Evolutionary conservation across 2,329 filamentous ascomycete genomes (phyloP).

Genomic region (Lasiodiplodia gonubiensis): DNA sequence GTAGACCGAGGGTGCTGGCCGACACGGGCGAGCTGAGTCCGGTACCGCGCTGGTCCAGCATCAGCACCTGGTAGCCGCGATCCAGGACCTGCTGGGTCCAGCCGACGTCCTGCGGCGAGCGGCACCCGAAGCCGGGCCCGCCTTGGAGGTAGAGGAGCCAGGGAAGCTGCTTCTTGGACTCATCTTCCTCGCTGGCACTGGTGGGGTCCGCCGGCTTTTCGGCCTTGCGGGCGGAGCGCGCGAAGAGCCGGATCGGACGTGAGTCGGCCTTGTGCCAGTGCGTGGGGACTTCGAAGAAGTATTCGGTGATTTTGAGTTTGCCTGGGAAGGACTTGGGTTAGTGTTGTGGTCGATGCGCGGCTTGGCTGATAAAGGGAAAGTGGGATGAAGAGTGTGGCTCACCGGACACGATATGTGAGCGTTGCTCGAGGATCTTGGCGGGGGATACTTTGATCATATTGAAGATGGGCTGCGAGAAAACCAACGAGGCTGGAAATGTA

Average conservation of each 20-base stretch:
- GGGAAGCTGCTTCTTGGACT: conserved; percentile 56
- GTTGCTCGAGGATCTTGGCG: conserved; percentile 55
- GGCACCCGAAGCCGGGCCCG: conserved; percentile 80
- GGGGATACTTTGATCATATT: conserved; percentile 46
- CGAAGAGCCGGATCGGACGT: conserved; percentile 71
- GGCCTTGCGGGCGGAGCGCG: conserved; percentile 71
- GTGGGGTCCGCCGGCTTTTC: conserved; percentile 63
- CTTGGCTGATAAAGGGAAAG: too few species aligned
- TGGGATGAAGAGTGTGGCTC: conserved; percentile 20
- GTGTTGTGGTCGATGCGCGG: background rate
- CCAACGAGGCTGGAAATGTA: background rate
- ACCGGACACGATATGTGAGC: conserved; percentile 54
- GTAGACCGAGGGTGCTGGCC: conserved; percentile 69
- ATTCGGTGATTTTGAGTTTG: conserved; percentile 75
- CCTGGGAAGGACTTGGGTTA: conserved; percentile 56
- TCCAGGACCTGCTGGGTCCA: conserved; percentile 74
- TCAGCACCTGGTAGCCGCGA: conserved; percentile 81
- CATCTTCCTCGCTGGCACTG: conserved; percentile 54
- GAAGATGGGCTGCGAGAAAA: background rate
- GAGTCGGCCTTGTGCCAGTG: conserved; percentile 26
- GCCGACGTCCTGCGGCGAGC: conserved; percentile 73
- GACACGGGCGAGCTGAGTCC: conserved; percentile 83
- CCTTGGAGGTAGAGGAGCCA: conserved; percentile 80
- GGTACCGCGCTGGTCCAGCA: conserved; percentile 90
- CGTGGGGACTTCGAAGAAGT: conserved; percentile 69